Conservation (phyloP, 176 grass and related monocot genomes). For the Oryza longistaminata region DNA sequence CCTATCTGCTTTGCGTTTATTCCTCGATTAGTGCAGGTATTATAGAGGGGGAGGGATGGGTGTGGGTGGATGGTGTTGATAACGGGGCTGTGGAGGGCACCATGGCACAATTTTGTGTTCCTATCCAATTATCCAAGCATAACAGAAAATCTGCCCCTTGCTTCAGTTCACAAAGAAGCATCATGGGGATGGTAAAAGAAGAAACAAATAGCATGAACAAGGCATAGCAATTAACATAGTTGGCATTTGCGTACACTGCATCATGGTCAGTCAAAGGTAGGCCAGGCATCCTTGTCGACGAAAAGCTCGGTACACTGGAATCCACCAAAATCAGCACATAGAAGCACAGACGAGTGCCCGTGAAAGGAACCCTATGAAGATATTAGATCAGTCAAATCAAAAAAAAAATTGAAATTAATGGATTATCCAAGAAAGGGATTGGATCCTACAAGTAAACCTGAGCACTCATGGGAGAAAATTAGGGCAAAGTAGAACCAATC, state of each 20-base stretch:
- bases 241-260: constrained; percentile 42
- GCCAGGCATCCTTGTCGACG: constrained; percentile 56
- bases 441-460: constrained; percentile 30
- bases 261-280: constrained; percentile 56
- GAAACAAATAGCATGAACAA: constrained; percentile 19
- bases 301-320: constrained; percentile 10
- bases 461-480: not conserved
- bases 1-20: not conserved
- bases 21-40: not conserved
- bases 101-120: not conserved
- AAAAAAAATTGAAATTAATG: not conserved
- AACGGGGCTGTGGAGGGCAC: not conserved
- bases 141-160: not conserved
- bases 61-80: not conserved
- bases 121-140: not conserved
- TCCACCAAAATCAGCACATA: constrained; percentile 17
- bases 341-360: not conserved
- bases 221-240: not conserved
- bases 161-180: constrained; percentile 18
- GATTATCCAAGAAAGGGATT: constrained; percentile 15
- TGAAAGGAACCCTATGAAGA: constrained; percentile 24
- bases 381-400: constrained; percentile 29
- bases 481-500: not conserved
- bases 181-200: constrained; percentile 2
- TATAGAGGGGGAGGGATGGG: not conserved